Evolutionary conservation across 2,329 filamentous ascomycete genomes (phyloP).

Genomic region (Aspergillus quadricinctus): DNA sequence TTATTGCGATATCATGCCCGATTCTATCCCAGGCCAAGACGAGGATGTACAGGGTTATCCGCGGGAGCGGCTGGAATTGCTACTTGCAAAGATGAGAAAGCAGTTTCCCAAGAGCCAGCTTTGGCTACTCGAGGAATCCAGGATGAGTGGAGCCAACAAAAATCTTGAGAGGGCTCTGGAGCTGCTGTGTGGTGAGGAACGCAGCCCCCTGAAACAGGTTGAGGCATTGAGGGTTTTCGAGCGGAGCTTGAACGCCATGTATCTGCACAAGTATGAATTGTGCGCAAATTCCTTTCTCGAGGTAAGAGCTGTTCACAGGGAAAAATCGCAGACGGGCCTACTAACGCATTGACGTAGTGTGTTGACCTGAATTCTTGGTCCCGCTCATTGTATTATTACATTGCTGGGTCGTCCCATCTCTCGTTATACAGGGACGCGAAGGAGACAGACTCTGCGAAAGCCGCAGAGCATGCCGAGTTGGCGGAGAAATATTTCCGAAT

Average conservation of each 20-base stretch:
- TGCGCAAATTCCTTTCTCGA: slow-evolving; percentile 71
- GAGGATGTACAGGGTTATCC: slow-evolving; percentile 69
- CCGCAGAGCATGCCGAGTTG: slow-evolving; percentile 55
- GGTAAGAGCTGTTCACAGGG: slow-evolving; percentile 29
- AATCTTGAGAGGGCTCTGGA: slow-evolving; percentile 64
- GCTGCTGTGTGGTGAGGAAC: slow-evolving; percentile 56
- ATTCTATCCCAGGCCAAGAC: slow-evolving; percentile 37
- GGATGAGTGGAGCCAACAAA: slow-evolving; percentile 65
- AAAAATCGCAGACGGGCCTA: background rate
- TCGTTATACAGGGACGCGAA: slow-evolving; percentile 65
- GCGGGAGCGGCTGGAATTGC: slow-evolving; percentile 57
- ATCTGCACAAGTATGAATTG: slow-evolving; percentile 68
- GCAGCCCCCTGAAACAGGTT: slow-evolving; percentile 80
- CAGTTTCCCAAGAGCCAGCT: slow-evolving; percentile 78
- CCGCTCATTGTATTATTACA: slow-evolving; percentile 83
- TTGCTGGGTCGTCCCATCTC: slow-evolving; percentile 72
- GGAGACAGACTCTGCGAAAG: slow-evolving; percentile 36
- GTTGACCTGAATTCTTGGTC: slow-evolving; percentile 86
- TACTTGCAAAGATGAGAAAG: slow-evolving; percentile 69
- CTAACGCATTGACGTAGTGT: slow-evolving; percentile 44
- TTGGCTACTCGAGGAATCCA: slow-evolving; percentile 84
- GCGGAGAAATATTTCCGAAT: slow-evolving; percentile 68
- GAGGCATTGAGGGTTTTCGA: slow-evolving; percentile 83
- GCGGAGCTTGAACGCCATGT: slow-evolving; percentile 72
- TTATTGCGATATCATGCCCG: slow-evolving; percentile 80